phyloP scores from a whole-genome alignment of 1,284 basidiomycete species.

The Pseudozyma pruni region DNA sequence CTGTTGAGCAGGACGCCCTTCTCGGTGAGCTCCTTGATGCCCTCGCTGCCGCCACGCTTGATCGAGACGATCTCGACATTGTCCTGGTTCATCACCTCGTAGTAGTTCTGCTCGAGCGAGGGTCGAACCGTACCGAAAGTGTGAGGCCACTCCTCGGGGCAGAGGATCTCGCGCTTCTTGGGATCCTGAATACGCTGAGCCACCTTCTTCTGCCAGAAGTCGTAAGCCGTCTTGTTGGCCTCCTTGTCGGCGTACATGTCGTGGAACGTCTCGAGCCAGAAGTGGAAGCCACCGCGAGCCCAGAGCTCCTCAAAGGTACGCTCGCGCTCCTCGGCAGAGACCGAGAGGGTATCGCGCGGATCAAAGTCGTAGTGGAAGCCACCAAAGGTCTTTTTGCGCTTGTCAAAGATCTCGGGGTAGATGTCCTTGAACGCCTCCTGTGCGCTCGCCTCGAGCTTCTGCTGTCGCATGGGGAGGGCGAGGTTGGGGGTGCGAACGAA shows the following conservation, averaged over 20 bases:
- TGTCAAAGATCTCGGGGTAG: conserved; percentile 54
- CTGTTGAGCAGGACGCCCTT: conserved; percentile 71
- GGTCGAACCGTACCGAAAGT: conserved; percentile 56
- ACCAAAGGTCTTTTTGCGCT: conserved; percentile 52
- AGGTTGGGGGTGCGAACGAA: conserved; percentile 59
- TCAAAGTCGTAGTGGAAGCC: conserved; percentile 58
- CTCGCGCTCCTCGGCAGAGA: conserved; percentile 47
- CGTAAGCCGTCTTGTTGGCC: conserved; percentile 49
- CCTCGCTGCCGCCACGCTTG: conserved; percentile 42
- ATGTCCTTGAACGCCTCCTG: conserved; percentile 51
- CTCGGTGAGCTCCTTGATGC: conserved; percentile 70
- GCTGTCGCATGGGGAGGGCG: conserved; percentile 50
- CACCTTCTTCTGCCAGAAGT: conserved; percentile 57
- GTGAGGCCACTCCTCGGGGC: conserved; percentile 52
- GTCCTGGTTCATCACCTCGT: conserved; percentile 70
- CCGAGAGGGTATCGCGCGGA: conserved; percentile 29
- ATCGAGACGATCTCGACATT: conserved; percentile 73
- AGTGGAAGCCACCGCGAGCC: conserved; percentile 46
- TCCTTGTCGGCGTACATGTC: conserved; percentile 48
- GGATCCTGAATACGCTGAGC: conserved; percentile 46
- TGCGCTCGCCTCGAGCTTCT: conserved; percentile 38
- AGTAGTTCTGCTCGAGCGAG: conserved; percentile 56
- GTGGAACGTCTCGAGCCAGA: conserved; percentile 54
- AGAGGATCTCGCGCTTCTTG: conserved; percentile 54
- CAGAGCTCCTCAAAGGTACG: conserved; percentile 45